phyloP scores from a whole-genome alignment of 2,329 filamentous ascomycete genomes.

The Achaetomium macrosporum region DNA sequence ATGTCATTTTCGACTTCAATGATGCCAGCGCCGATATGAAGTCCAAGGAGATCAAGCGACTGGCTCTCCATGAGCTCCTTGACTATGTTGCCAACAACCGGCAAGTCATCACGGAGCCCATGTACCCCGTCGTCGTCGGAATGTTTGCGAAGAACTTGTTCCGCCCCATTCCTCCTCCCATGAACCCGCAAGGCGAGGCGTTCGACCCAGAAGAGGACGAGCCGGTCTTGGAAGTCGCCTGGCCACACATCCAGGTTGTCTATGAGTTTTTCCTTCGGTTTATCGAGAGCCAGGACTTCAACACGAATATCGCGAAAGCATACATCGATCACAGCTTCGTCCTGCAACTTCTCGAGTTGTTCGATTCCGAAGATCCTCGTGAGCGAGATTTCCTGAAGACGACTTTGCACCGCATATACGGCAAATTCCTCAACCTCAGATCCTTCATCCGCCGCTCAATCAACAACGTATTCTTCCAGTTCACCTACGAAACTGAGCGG shows the following conservation, averaged over 20 bases:
- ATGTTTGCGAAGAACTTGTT: slow-evolving; percentile 99
- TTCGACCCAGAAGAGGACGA: slow-evolving; percentile 99
- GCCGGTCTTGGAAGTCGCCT: slow-evolving; percentile 93
- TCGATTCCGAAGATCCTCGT: slow-evolving; percentile 94
- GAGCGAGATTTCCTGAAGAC: slow-evolving; percentile 98
- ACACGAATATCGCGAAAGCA: slow-evolving; percentile 97
- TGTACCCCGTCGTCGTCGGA: slow-evolving; percentile 97
- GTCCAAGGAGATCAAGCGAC: slow-evolving; percentile 97
- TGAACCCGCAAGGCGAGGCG: slow-evolving; percentile 96
- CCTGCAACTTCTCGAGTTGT: slow-evolving; percentile 90
- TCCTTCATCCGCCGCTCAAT: slow-evolving; percentile 97
- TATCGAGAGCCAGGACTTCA: slow-evolving; percentile 99
- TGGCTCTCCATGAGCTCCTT: slow-evolving; percentile 90
- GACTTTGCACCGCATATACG: slow-evolving; percentile 94
- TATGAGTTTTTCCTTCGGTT: slow-evolving; percentile 99
- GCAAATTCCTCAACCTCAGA: slow-evolving; percentile 95
- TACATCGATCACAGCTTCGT: slow-evolving; percentile 99
- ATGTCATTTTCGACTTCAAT: slow-evolving; percentile 99
- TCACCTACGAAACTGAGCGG: slow-evolving; percentile 95
- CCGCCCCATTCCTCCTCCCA: slow-evolving; percentile 89
- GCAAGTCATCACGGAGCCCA: slow-evolving; percentile 96
- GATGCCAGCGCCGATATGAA: slow-evolving; percentile 98
- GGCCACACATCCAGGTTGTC: slow-evolving; percentile 98
- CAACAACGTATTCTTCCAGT: slow-evolving; percentile 99
- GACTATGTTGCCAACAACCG: slow-evolving; percentile 99